Conservation (phyloP, 1,284 basidiomycete species). For the Cutaneotrichosporon curvatum region DNA sequence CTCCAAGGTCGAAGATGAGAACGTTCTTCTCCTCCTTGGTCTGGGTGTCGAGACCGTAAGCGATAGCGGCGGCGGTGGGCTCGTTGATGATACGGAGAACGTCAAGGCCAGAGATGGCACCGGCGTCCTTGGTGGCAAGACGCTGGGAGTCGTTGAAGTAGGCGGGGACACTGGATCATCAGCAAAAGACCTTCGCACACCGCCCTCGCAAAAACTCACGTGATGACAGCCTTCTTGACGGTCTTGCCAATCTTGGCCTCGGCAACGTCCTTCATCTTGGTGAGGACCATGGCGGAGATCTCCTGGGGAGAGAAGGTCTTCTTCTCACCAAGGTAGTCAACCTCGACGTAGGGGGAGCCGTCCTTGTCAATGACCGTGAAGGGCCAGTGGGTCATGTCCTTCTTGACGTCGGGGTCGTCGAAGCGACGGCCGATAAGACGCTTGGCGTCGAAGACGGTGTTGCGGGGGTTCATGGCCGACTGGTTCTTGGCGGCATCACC, state of each 20-base stretch:
- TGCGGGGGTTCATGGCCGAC: constrained; percentile 89
- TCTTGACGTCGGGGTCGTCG: constrained; percentile 61
- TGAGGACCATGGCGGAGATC: constrained; percentile 97
- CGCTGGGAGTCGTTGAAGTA: constrained; percentile 66
- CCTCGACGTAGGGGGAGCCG: constrained; percentile 55
- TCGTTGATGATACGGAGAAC: constrained; percentile 66
- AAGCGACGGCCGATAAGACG: constrained; percentile 95
- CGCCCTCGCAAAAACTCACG: constrained; percentile 35
- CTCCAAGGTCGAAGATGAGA: constrained; percentile 98
- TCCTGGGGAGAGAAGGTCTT: constrained; percentile 59
- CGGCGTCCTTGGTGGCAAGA: constrained; percentile 58
- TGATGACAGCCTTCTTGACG: constrained; percentile 61
- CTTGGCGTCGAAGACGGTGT: constrained; percentile 95
- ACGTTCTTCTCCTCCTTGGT: constrained; percentile 93
- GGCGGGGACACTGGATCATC: constrained; percentile 56
- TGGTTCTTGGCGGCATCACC: constrained; percentile 99
- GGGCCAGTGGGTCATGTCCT: constrained; percentile 66
- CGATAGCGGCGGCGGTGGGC: constrained; percentile 52
- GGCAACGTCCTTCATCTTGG: constrained; percentile 89
- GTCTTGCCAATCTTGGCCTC: constrained; percentile 59
- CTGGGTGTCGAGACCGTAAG: constrained; percentile 60
- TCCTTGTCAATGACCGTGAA: constrained; percentile 57
- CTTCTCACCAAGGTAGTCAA: constrained; percentile 55
- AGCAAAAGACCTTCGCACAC: constrained; percentile 4
- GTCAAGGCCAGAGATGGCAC: constrained; percentile 58